phyloP scores from a whole-genome alignment of 331 rosid genomes.

The Ulmus americana region DNA sequence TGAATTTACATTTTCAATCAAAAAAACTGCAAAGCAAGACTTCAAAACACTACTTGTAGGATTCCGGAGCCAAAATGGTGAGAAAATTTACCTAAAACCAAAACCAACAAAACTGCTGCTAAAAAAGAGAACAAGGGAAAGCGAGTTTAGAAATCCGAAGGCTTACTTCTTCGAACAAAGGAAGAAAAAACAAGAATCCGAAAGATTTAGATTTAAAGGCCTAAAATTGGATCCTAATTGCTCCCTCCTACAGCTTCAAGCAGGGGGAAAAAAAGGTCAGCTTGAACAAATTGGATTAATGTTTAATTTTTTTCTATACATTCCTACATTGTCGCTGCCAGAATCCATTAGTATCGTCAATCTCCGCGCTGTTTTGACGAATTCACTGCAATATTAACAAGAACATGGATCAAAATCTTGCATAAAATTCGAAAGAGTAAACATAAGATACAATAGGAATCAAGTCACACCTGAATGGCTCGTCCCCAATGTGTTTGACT shows the following conservation, averaged over 20 bases:
- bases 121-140: constrained; percentile 15
- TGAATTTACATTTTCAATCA: constrained; percentile 10
- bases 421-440: not conserved
- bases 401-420: constrained; percentile 5
- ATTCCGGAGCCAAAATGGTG: not conserved
- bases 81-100: not conserved
- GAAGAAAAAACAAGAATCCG: constrained; percentile 20
- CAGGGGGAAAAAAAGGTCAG: constrained; percentile 34
- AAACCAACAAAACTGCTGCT: constrained; percentile 17
- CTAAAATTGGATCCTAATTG: constrained; percentile 30
- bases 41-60: not conserved
- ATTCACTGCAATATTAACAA: constrained; percentile 53
- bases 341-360: constrained; percentile 77
- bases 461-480: constrained; percentile 54
- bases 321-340: constrained; percentile 57
- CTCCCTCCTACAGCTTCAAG: constrained; percentile 25
- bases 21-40: constrained; percentile 11
- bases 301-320: constrained; percentile 34
- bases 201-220: constrained; percentile 11
- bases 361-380: constrained; percentile 62
- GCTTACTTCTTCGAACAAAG: constrained; percentile 14
- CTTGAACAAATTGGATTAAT: constrained; percentile 39
- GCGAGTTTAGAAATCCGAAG: constrained; percentile 26
- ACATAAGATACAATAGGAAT: not conserved
- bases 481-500: constrained; percentile 67